phyloP scores from a whole-genome alignment of 108 stramenopile genomes.

The Schizochytrium sp. region DNA sequence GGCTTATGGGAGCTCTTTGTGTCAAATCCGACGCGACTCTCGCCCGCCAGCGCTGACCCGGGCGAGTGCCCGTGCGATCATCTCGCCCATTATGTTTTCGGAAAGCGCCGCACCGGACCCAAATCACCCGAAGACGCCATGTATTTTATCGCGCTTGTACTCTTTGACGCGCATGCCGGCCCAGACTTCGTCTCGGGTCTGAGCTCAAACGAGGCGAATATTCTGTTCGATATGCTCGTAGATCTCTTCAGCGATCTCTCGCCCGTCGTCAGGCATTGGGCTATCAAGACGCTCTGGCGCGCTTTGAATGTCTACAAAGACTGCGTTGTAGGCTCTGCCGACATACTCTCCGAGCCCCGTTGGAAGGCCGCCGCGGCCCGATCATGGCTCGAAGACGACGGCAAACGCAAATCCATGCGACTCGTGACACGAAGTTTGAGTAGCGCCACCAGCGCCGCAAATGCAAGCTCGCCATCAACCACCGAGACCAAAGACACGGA shows the following conservation, averaged over 20 bases:
- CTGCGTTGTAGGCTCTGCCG: not conserved
- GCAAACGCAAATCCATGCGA: not conserved
- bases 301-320: not conserved
- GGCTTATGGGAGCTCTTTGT: too few relatives aligned
- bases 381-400: not conserved
- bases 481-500: not conserved
- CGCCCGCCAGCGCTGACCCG: too few relatives aligned
- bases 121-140: not conserved
- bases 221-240: not conserved
- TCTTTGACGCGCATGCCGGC: not conserved
- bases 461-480: not conserved
- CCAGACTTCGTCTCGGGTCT: not conserved
- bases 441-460: not conserved
- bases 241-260: not conserved
- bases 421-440: not conserved
- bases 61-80: not conserved
- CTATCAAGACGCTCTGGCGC: not conserved
- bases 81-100: not conserved
- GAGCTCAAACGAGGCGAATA: not conserved
- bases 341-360: not conserved
- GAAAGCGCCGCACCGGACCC: not conserved
- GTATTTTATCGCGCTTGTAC: not conserved
- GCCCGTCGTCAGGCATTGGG: not conserved
- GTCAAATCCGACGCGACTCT: too few relatives aligned
- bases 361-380: not conserved